Percentiles rank a stretch among this genome's conserved stretches.
Conservation (phyloP, 306 rosid species). For the Senna tora region DNA sequence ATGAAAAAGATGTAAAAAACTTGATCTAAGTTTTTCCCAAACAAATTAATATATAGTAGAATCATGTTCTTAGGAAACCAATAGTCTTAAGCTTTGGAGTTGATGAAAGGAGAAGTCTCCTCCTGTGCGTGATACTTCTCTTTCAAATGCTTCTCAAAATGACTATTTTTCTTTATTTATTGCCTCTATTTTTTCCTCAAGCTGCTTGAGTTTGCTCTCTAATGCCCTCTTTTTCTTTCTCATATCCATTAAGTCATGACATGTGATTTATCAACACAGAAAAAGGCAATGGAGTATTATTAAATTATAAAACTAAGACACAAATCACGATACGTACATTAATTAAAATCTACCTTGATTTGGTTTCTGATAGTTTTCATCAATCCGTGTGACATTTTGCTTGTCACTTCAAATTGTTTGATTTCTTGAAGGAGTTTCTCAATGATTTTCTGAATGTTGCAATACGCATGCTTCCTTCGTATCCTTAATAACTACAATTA, state of each 20-base stretch:
- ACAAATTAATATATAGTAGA: too few species aligned
- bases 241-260: conserved; percentile 14
- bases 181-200: neutral
- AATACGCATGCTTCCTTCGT: neutral
- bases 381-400: neutral
- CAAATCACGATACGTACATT: too few species aligned
- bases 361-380: conserved; percentile 8
- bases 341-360: conserved; percentile 21
- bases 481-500: neutral
- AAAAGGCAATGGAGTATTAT: too few species aligned
- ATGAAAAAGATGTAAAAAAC: too few species aligned
- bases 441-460: neutral
- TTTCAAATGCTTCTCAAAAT: conserved; percentile 1
- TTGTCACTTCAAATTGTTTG: conserved; percentile 13
- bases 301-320: too few species aligned
- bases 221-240: neutral
- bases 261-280: neutral
- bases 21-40: too few species aligned
- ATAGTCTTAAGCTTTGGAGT: neutral
- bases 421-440: conserved; percentile 16
- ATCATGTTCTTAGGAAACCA: neutral
- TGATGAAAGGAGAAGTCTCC: too few species aligned
- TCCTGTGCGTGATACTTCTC: neutral
- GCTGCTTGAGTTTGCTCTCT: neutral
- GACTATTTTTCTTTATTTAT: conserved; percentile 17